Percentiles rank a stretch among this genome's conserved stretches.
phyloP scores from a whole-genome alignment of 306 rosid genomes.

The Quercus glauca region DNA sequence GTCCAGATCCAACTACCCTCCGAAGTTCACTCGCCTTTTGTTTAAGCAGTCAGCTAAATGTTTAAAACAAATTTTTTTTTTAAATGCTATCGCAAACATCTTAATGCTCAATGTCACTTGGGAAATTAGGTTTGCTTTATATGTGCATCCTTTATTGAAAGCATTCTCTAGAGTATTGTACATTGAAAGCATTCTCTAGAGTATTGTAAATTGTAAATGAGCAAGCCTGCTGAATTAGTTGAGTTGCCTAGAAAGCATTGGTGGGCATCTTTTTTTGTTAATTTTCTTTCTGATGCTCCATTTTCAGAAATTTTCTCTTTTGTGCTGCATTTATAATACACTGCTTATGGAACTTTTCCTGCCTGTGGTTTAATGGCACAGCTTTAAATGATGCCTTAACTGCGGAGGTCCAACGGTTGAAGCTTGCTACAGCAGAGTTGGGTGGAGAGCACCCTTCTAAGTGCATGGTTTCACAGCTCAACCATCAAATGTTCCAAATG shows the following conservation, averaged over 20 bases:
- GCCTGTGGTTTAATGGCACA: slow-evolving; percentile 32
- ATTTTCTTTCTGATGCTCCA: neutral
- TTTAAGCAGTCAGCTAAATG: neutral
- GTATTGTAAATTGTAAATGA: neutral
- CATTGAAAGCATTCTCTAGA: neutral
- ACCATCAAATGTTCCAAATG: slow-evolving; percentile 53
- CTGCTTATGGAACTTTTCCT: slow-evolving; percentile 10
- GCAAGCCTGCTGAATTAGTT: neutral
- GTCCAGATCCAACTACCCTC: neutral
- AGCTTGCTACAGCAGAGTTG: slow-evolving; percentile 70
- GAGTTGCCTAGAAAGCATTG: neutral
- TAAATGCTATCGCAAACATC: neutral
- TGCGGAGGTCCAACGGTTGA: slow-evolving; percentile 88
- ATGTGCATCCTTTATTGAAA: neutral
- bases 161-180: neutral
- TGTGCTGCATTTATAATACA: neutral
- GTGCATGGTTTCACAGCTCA: slow-evolving; percentile 48
- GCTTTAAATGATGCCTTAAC: slow-evolving; percentile 91
- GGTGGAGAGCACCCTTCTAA: slow-evolving; percentile 60
- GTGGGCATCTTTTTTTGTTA: neutral
- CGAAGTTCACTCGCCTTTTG: neutral
- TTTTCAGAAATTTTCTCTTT: neutral
- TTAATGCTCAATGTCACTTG: neutral
- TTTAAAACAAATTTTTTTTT: neutral
- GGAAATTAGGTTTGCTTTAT: neutral